Evolutionary conservation across 192 early-diverging fungal species (phyloP).

Genomic region (Rhizophagus prolifer): DNA sequence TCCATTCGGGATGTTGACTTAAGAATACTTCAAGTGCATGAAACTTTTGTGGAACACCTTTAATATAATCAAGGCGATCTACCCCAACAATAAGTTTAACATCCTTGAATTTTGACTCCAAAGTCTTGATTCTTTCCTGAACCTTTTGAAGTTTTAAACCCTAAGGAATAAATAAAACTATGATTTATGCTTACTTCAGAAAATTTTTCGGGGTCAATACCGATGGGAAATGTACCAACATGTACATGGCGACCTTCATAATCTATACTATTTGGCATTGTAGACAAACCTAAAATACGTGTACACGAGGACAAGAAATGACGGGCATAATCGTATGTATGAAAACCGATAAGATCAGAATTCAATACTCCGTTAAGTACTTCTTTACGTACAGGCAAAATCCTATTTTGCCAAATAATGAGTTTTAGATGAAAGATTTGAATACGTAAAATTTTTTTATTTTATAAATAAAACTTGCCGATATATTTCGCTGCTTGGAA

Average conservation of each 20-base stretch:
- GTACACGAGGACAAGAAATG: conserved; percentile 98
- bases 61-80: conserved; percentile 99
- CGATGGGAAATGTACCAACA: conserved; percentile 98
- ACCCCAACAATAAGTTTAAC: conserved; percentile 94
- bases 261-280: conserved; percentile 92
- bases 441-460: no score
- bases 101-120: conserved; percentile 85
- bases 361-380: conserved; percentile 91
- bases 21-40: conserved; percentile 95
- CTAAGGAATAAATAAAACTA: conserved; percentile 30
- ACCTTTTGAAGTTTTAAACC: conserved; percentile 72
- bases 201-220: conserved; percentile 97
- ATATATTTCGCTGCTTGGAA: conserved; percentile 96
- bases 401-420: conserved; percentile 43
- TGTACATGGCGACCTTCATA: conserved; percentile 91
- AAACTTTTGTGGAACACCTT: conserved; percentile 99
- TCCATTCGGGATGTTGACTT: conserved; percentile 83
- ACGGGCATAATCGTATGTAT: conserved; percentile 98
- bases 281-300: conserved; percentile 89
- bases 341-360: conserved; percentile 96
- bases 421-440: no score
- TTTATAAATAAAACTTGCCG: conserved; percentile 48
- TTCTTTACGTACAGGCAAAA: conserved; percentile 91
- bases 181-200: conserved; percentile 40
- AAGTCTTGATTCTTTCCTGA: conserved; percentile 68